These are phyloP conservation scores for Claviceps sp. DNA, from an alignment of 2,329 filamentous ascomycete species.

Conservation along the genomic window DNA sequence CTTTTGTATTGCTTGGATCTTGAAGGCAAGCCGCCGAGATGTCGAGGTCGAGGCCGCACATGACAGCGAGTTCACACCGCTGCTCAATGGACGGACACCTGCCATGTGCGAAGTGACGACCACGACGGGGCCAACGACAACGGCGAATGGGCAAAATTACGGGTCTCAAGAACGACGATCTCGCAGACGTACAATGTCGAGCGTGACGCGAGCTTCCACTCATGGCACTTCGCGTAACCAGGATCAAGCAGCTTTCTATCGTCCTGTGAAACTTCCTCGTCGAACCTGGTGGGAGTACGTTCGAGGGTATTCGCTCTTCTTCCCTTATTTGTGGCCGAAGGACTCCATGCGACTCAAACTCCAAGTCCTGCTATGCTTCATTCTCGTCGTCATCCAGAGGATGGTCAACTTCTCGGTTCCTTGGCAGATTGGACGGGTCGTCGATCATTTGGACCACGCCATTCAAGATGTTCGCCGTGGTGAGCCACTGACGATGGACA, in stretches of 20 bases:
- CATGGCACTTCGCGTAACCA: conserved; percentile 30
- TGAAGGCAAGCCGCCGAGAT: conserved; percentile 25
- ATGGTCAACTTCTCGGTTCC: conserved; percentile 80
- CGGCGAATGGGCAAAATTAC: conserved; percentile 9
- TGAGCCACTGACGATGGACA: conserved; percentile 19
- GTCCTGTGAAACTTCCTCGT: conserved; percentile 71
- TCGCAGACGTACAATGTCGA: conserved; percentile 24
- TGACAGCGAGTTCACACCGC: conserved; percentile 46
- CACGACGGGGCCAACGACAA: conserved; percentile 11
- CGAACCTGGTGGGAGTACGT: conserved; percentile 96
- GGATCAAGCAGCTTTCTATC: conserved; percentile 69
- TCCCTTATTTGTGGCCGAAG: conserved; percentile 91
- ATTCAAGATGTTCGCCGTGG: conserved; percentile 34
- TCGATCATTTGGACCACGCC: conserved; percentile 49
- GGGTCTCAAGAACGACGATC: conserved; percentile 14
- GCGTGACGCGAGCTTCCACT: conserved; percentile 22
- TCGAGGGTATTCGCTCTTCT: conserved; percentile 82
- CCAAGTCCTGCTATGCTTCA: conserved; percentile 69
- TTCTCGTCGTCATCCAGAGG: conserved; percentile 67
- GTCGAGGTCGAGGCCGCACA: conserved; percentile 25
- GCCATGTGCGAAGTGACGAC: conserved; percentile 23
- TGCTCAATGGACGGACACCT: conserved; percentile 36
- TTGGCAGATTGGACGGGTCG: conserved; percentile 65
- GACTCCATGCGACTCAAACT: conserved; percentile 62
- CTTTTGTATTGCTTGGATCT: conserved; percentile 27